Evolutionary conservation across 1,284 basidiomycete species (phyloP).

Genomic region (Apiotrichum brassicae): DNA sequence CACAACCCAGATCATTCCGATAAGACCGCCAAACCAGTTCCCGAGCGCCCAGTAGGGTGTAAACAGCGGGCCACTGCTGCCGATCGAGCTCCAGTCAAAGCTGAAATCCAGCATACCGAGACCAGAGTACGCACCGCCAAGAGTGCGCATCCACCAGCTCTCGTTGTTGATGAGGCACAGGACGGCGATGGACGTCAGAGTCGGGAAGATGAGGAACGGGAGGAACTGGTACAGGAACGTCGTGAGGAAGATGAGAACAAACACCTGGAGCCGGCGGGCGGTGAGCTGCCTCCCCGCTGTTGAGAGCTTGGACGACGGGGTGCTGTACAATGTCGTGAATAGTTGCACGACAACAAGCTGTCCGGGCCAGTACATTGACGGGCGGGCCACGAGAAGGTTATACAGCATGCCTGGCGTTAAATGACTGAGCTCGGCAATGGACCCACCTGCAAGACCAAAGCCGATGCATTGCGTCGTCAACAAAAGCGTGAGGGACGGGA

Average conservation of each 20-base stretch:
- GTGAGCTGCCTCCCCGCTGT: constrained; percentile 34
- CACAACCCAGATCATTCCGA: constrained; percentile 50
- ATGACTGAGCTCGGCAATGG: background rate
- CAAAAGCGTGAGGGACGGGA: constrained; percentile 52
- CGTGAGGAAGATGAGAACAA: constrained; percentile 45
- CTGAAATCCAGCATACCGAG: constrained; percentile 50
- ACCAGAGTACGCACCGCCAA: constrained; percentile 51
- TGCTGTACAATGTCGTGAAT: constrained; percentile 50
- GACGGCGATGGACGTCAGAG: constrained; percentile 49
- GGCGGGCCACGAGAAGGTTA: constrained; percentile 42
- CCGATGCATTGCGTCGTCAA: constrained; percentile 54
- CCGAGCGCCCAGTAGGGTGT: constrained; percentile 51
- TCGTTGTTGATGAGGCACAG: constrained; percentile 49
- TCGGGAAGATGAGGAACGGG: constrained; percentile 50
- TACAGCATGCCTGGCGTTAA: constrained; percentile 40
- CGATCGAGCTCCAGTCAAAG: constrained; percentile 52
- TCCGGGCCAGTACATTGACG: constrained; percentile 49
- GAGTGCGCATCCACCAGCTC: constrained; percentile 45
- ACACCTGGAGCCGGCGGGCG: constrained; percentile 46
- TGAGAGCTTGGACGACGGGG: constrained; percentile 12
- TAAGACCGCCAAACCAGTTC: constrained; percentile 44
- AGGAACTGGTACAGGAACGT: constrained; percentile 50
- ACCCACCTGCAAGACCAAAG: constrained; percentile 50
- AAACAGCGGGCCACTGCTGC: constrained; percentile 49
- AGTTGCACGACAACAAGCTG: constrained; percentile 50